Conservation (phyloP, 1,284 basidiomycete genomes). For the Cerrena zonata region DNA sequence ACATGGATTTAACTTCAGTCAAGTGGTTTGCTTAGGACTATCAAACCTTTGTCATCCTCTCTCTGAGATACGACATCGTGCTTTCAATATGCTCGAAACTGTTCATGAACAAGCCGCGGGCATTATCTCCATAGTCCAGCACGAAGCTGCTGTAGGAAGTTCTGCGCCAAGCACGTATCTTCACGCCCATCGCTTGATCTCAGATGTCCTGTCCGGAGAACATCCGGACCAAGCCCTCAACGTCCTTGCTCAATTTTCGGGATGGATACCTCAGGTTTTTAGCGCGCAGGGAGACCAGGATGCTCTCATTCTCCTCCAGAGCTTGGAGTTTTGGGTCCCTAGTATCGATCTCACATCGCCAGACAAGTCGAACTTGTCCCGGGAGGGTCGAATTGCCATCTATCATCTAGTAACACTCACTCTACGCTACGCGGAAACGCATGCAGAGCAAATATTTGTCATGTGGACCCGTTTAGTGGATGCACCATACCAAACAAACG, state of each 20-base stretch:
- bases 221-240: conserved; percentile 67
- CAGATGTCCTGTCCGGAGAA: conserved; percentile 75
- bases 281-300: conserved; percentile 40
- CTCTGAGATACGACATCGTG: conserved; percentile 62
- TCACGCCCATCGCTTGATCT: conserved; percentile 73
- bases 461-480: conserved; percentile 78
- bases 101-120: conserved; percentile 62
- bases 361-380: conserved; percentile 52
- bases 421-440: conserved; percentile 69
- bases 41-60: conserved; percentile 81
- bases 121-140: conserved; percentile 58
- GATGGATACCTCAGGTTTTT: conserved; percentile 65
- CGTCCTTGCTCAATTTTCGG: conserved; percentile 71
- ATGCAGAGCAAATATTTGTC: conserved; percentile 79
- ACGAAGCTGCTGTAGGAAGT: conserved; percentile 75
- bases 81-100: conserved; percentile 75
- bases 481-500: conserved; percentile 65
- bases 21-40: conserved; percentile 76
- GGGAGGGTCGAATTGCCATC: conserved; percentile 62
- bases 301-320: conserved; percentile 58
- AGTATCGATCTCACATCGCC: conserved; percentile 66
- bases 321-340: conserved; percentile 76
- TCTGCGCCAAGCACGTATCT: conserved; percentile 74
- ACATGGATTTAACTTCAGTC: conserved; percentile 67
- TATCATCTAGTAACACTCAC: conserved; percentile 83